Evolutionary conservation across 1,284 basidiomycete species (phyloP).

Genomic region (Tylopilus sp.): DNA sequence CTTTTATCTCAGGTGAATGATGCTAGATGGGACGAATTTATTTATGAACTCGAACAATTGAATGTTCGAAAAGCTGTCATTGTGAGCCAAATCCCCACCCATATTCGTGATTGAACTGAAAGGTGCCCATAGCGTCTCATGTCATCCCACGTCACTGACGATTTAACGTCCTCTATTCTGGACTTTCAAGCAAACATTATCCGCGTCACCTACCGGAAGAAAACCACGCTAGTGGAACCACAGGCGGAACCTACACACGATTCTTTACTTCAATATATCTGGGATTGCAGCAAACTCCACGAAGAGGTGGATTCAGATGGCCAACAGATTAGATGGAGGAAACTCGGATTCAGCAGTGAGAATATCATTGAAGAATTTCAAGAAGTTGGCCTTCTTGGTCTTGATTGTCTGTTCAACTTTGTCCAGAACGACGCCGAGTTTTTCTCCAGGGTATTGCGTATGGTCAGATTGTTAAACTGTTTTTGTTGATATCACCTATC

Average conservation of each 20-base stretch:
- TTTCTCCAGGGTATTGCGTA: conserved; percentile 73
- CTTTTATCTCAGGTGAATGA: conserved; percentile 80
- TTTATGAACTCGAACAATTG: conserved; percentile 76
- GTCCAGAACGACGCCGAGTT: conserved; percentile 75
- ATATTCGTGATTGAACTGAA: conserved; percentile 23
- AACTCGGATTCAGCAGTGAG: conserved; percentile 81
- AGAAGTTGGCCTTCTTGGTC: conserved; percentile 82
- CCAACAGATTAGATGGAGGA: conserved; percentile 72
- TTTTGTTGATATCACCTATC: conserved; percentile 16
- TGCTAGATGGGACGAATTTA: conserved; percentile 78
- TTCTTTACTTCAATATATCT: conserved; percentile 72
- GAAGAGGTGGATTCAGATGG: conserved; percentile 59
- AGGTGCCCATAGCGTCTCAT: conserved; percentile 71
- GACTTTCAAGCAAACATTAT: conserved; percentile 92
- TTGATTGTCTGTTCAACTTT: conserved; percentile 85
- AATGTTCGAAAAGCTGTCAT: conserved; percentile 85
- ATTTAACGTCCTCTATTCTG: conserved; percentile 84
- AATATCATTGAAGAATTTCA: conserved; percentile 82
- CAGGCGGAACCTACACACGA: conserved; percentile 67
- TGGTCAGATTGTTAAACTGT: not conserved
- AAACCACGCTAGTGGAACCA: conserved; percentile 78
- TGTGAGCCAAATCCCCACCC: conserved; percentile 53
- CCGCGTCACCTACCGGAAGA: conserved; percentile 80
- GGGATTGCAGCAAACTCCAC: conserved; percentile 66
- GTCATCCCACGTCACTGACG: conserved; percentile 85